These are phyloP conservation scores for Schoenoplectus triqueter DNA, from an alignment of 202 grass and related monocot species.

Conservation along the genomic window DNA sequence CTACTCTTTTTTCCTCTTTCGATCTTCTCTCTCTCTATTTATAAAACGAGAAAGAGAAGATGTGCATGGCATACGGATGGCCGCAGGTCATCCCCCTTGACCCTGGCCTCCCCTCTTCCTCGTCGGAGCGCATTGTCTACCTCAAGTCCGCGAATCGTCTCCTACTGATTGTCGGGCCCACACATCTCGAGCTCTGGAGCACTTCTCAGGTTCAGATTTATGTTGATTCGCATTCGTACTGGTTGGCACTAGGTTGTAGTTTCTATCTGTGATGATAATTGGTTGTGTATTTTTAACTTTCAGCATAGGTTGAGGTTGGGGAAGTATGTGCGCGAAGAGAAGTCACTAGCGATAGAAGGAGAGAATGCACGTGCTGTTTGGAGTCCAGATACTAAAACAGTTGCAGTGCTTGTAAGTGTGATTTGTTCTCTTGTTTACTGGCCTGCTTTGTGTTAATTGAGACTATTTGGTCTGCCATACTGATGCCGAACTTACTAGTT, in stretches of 20 bases:
- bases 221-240: neutral
- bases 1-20: conserved; percentile 37
- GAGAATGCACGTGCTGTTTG: conserved; percentile 83
- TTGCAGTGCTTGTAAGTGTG: conserved; percentile 77
- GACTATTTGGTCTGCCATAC: neutral
- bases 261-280: neutral
- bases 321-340: conserved; percentile 60
- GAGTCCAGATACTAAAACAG: conserved; percentile 82
- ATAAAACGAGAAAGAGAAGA: conserved; percentile 43
- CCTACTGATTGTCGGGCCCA: conserved; percentile 75
- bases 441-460: neutral
- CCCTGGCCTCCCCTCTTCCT: conserved; percentile 46
- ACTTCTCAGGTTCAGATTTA: conserved; percentile 45
- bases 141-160: conserved; percentile 73
- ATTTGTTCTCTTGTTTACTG: too few species aligned
- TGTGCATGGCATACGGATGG: conserved; percentile 98
- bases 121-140: conserved; percentile 77
- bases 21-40: conserved; percentile 30
- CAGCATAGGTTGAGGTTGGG: conserved; percentile 83
- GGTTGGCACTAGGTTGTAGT: neutral
- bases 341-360: conserved; percentile 61
- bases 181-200: conserved; percentile 96
- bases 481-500: neutral
- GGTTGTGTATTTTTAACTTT: neutral
- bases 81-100: conserved; percentile 91